Conservation (phyloP, 1,284 basidiomycete genomes). For the Schizophyllum commune region DNA sequence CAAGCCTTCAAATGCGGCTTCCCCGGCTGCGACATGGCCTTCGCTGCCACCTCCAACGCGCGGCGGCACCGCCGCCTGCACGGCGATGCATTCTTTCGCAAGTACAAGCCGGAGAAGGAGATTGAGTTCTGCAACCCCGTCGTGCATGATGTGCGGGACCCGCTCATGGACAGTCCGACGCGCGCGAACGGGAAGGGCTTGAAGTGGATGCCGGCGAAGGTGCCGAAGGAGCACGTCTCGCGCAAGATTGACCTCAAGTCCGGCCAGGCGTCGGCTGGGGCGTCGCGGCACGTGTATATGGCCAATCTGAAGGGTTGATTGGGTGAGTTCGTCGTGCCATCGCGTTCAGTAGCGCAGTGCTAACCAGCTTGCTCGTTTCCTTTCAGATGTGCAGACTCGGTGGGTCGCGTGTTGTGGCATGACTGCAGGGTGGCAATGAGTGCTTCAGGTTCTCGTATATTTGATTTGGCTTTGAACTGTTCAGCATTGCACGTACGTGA, state of each 20-base stretch:
- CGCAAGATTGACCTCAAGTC: background rate
- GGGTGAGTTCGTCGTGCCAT: background rate
- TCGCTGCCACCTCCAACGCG: constrained; percentile 59
- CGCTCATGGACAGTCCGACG: background rate
- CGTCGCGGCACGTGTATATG: background rate
- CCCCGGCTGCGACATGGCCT: constrained; percentile 46
- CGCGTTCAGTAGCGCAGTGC: too few relatives aligned
- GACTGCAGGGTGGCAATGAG: too few relatives aligned
- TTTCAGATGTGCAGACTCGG: too few relatives aligned
- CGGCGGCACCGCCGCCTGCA: constrained; percentile 55
- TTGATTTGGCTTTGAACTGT: too few relatives aligned
- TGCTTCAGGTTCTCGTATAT: too few relatives aligned
- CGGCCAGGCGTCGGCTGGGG: background rate
- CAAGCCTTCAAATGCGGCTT: constrained; percentile 54
- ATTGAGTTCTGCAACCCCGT: background rate
- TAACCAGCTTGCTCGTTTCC: too few relatives aligned
- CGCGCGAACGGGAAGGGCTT: background rate
- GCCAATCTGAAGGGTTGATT: background rate
- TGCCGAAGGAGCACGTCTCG: background rate
- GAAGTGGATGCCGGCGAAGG: background rate
- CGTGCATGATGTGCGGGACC: background rate
- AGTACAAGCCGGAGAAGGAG: background rate
- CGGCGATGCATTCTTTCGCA: constrained; percentile 16
- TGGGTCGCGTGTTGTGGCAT: too few relatives aligned
- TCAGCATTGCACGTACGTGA: too few relatives aligned